A percentile compares a stretch with the other conserved stretches of the same genome.
These are phyloP conservation scores for Dorcoceras hygrometricum DNA, from an alignment of 257 asterid genomes.

Conservation along the genomic window DNA sequence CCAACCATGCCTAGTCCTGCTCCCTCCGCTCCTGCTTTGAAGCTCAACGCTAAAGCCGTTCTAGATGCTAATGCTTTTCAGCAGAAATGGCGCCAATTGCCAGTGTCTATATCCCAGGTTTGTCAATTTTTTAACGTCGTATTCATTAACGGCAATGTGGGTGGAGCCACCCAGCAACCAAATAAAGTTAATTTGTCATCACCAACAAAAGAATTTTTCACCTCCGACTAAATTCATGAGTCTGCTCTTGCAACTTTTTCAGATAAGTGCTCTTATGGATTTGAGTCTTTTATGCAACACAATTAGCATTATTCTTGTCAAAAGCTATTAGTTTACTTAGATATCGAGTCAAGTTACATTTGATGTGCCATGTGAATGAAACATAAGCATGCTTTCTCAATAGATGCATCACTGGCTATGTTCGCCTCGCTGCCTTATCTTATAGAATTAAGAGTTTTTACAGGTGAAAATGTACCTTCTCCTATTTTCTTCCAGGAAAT, in stretches of 20 bases:
- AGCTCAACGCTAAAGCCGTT: conserved; percentile 69
- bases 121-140: conserved; percentile 15
- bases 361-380: too few relatives aligned
- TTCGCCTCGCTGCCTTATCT: too few relatives aligned
- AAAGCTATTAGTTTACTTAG: too few relatives aligned
- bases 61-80: conserved; percentile 72
- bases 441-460: neutral
- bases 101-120: conserved; percentile 70
- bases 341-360: too few relatives aligned
- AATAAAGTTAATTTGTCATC: neutral
- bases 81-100: conserved; percentile 96
- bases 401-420: too few relatives aligned
- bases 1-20: conserved; percentile 43
- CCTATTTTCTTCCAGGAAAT: conserved; percentile 53
- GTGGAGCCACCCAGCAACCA: too few relatives aligned
- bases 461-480: neutral
- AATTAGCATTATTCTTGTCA: too few relatives aligned
- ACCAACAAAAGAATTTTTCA: neutral
- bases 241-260: too few relatives aligned
- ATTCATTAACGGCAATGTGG: conserved; percentile 3
- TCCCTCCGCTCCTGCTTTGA: conserved; percentile 54
- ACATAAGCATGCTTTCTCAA: too few relatives aligned
- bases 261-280: too few relatives aligned
- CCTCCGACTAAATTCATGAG: neutral
- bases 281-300: too few relatives aligned